Base-by-base conservation (phyloP, 345 rosid genomes). In the Toxicodendron radicans region DNA sequence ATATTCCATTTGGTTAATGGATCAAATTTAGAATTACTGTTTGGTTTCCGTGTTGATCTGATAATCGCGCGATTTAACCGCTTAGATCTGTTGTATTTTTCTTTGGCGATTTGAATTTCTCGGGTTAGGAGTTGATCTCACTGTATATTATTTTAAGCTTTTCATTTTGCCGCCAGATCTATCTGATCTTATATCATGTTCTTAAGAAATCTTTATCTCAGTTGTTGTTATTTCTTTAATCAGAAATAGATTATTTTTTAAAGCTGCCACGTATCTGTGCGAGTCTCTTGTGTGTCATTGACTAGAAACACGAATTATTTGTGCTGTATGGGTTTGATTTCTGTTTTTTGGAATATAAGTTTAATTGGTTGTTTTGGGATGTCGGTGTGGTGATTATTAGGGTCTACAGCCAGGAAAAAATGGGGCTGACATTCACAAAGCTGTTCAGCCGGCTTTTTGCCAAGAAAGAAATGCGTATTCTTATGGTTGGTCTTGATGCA, bases 381-480 rank as follows among this genome's bases (percentile, higher is more conserved):
- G 9, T 35, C 13, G 45, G 10, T 51, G 35, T 61, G 58, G 38
- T 62, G 67, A 4, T 74, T 8, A 60, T n/a, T 45, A 71, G 82
- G 83, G 86, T 78, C 79, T 65, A n/a, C 49, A 70, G 61, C 41
- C 33, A 67, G 76, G 60, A 57, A 82, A 82, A 65, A 72, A 89
- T 90, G 94, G 94, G 91, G 74, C 74, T 90, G 81, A 83, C 90
- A 66, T 89, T 89, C 80, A 82, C 89, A 0, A 89, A 89, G 86
- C 89, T 89, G 75, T 89, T 89, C 75, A 87, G 90, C 79, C 79
- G 86, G 76, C 88, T 87, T 48, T 86, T 86, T 74, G 92, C 88
- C 71, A 80, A 83, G 82, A 83, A 78, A 68, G 84, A 83, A 75
- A 83, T 83, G 82, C 67, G 82, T 58, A 82, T 82, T 68, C 79